phyloP scores from a whole-genome alignment of 192 early-diverging fungal genomes.

The Coemansia guatemalensis region DNA sequence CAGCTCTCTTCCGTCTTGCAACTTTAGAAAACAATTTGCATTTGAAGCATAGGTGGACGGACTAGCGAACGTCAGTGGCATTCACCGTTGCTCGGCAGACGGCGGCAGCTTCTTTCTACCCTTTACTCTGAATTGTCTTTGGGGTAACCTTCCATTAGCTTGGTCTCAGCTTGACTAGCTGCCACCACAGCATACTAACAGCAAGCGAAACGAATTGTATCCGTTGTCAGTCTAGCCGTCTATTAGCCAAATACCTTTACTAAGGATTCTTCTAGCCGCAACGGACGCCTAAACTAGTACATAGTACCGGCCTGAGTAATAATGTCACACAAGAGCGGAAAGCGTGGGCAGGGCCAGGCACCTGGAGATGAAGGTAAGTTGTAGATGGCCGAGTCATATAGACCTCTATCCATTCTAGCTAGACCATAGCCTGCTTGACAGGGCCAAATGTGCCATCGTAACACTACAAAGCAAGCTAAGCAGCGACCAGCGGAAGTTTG shows the following conservation, averaged over 20 bases:
- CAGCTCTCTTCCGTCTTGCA: not conserved
- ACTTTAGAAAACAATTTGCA: not conserved
- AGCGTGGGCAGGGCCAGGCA: constrained; percentile 15
- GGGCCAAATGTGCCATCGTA: not conserved
- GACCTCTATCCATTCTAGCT: not conserved
- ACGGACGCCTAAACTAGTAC: not conserved
- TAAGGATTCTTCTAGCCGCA: not conserved
- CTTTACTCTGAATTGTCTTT: not conserved
- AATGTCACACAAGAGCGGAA: constrained; percentile 14
- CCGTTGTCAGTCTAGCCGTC: not conserved
- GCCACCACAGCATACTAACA: not conserved
- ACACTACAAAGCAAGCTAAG: not conserved
- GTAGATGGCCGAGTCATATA: not conserved
- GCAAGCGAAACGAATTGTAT: not conserved
- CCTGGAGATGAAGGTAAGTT: constrained; percentile 43
- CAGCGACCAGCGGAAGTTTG: not conserved
- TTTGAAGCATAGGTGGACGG: not conserved
- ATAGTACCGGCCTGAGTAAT: not conserved
- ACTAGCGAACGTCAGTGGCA: not conserved
- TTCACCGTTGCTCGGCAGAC: not conserved
- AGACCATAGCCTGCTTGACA: not conserved
- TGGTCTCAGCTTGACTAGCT: not conserved
- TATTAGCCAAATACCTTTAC: not conserved
- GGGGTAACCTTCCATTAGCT: not conserved
- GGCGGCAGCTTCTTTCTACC: not conserved